Conservation (phyloP, 1,139 yeast genomes). For the Lizanozyma gosingica region DNA sequence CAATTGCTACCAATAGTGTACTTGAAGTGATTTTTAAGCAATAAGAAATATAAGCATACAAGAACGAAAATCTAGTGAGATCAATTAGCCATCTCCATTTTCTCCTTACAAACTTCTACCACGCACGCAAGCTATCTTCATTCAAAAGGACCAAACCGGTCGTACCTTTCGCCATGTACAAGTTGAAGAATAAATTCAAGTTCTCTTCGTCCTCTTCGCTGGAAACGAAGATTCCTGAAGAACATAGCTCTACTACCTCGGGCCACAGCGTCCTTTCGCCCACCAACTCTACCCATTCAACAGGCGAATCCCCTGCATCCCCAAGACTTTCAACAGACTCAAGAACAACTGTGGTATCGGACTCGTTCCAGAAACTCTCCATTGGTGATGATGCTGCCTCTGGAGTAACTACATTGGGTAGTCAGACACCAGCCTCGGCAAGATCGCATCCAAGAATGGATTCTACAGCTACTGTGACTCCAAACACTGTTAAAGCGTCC, state of each 20-base stretch:
- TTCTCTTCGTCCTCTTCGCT: slow-evolving; percentile 23
- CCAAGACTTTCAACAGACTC: slow-evolving; percentile 11
- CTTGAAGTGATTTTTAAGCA: no score
- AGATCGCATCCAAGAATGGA: not conserved
- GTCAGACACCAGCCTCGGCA: slow-evolving; percentile 1
- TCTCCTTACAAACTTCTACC: no score
- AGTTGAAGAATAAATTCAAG: slow-evolving; percentile 40
- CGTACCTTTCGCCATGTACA: slow-evolving; percentile 23
- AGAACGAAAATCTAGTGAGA: no score
- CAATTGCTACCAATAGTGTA: no score
- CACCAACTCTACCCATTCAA: not conserved
- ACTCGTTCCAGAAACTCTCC: slow-evolving; percentile 19
- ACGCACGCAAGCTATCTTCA: no score
- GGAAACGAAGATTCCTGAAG: slow-evolving; percentile 1
- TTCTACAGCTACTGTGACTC: slow-evolving; percentile 1
- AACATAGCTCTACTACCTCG: not conserved
- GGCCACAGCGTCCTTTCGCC: not conserved
- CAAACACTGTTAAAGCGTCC: slow-evolving; percentile 1
- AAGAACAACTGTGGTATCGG: slow-evolving; percentile 17
- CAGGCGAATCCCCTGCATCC: slow-evolving; percentile 1
- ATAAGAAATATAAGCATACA: no score
- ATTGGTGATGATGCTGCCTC: slow-evolving; percentile 9
- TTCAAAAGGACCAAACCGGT: no score
- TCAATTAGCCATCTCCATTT: no score
- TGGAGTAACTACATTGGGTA: slow-evolving; percentile 1